Percentiles rank a stretch among this genome's conserved stretches.
phyloP scores from a whole-genome alignment of 2,329 filamentous ascomycete species.

The Fusarium agapanthi region DNA sequence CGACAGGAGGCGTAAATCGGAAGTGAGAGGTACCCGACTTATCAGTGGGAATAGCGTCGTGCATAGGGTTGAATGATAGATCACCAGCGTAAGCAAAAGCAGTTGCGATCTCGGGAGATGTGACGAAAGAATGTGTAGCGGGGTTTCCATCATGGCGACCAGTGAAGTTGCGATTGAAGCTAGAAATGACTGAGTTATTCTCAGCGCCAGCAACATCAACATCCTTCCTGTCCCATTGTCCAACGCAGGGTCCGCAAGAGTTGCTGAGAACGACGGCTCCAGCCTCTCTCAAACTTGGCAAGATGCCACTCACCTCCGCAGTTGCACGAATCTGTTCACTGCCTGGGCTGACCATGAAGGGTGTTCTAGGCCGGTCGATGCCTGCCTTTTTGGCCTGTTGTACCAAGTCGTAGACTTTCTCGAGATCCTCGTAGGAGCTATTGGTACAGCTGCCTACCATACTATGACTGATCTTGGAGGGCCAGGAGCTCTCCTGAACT shows the following conservation, averaged over 20 bases:
- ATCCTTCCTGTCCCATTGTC: conserved; percentile 94
- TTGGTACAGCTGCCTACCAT: conserved; percentile 99
- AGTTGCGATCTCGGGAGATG: conserved; percentile 94
- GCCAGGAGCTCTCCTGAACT: conserved; percentile 94
- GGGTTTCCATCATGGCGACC: conserved; percentile 50
- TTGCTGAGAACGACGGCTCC: conserved; percentile 77
- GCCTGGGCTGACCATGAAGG: conserved; percentile 95
- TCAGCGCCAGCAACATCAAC: conserved; percentile 61
- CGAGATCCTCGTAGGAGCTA: conserved; percentile 87
- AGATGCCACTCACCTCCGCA: conserved; percentile 86
- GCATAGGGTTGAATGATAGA: conserved; percentile 95
- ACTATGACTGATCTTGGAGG: conserved; percentile 89
- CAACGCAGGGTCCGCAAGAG: conserved; percentile 60
- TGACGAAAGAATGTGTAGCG: conserved; percentile 66
- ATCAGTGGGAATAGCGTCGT: conserved; percentile 72
- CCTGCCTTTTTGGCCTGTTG: conserved; percentile 87
- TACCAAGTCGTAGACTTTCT: conserved; percentile 83
- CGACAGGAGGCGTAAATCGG: not conserved
- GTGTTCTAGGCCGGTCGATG: conserved; percentile 82
- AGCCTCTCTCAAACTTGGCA: conserved; percentile 94
- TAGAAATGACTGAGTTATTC: conserved; percentile 90
- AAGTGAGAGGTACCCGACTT: conserved; percentile 52
- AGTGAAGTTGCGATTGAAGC: conserved; percentile 63
- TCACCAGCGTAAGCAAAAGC: conserved; percentile 92
- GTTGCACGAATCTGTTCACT: conserved; percentile 97